Percentiles rank a stretch among this genome's conserved stretches.
phyloP scores from a whole-genome alignment of 352 stramenopile genomes.

The Globisporangium cylindrosporum region DNA sequence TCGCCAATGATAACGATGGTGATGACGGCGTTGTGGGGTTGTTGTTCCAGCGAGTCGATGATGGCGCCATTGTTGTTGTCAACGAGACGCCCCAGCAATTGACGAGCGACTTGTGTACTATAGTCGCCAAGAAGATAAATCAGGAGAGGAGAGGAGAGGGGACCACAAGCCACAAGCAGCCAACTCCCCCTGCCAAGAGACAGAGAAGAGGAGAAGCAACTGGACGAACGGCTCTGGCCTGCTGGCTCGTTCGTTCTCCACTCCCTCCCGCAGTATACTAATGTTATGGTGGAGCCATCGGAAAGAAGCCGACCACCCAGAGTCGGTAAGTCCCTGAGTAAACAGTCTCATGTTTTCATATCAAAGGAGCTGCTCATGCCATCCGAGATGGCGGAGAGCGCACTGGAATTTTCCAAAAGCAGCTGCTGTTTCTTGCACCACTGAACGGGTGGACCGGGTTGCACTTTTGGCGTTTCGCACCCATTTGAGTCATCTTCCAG shows the following conservation, averaged over 20 bases:
- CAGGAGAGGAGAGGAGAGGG: not conserved
- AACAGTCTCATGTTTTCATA: too few species aligned
- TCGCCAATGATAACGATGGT: not conserved
- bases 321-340: not conserved
- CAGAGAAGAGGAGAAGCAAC: not conserved
- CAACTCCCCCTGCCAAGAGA: not conserved
- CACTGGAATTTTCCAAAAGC: not conserved
- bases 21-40: not conserved
- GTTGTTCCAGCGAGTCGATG: not conserved
- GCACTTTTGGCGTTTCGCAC: constrained; percentile 2
- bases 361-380: too few species aligned
- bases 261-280: not conserved
- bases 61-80: not conserved
- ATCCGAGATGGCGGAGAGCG: not conserved
- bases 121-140: not conserved
- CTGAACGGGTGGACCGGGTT: not conserved
- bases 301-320: not conserved
- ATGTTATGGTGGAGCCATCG: not conserved
- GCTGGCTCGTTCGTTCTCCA: not conserved
- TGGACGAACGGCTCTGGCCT: not conserved
- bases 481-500: not conserved
- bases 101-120: not conserved
- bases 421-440: constrained; percentile 1
- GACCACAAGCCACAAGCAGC: not conserved
- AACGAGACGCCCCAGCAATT: not conserved